Evolutionary conservation across 768 basidiomycete genomes (phyloP), one percentile per base, ranked within the genome.

Genomic region (Leccinellum rugosiceps): DNA sequence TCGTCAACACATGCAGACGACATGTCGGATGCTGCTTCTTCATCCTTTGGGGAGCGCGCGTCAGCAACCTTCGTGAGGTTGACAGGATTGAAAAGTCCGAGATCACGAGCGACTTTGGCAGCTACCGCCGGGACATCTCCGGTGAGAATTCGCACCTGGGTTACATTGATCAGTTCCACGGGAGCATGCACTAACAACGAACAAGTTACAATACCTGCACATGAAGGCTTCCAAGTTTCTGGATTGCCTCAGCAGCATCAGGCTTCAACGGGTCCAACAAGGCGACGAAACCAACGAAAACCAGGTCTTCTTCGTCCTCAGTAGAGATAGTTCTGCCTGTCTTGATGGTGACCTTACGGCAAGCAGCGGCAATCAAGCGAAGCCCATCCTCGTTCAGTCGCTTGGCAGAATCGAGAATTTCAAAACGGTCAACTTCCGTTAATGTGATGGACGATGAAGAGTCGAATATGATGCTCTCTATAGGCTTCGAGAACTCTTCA

Each of bases 31-130:
- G 46, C 67, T 25, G 60, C 67, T 55, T 71, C 70, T 53, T 67
- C 70, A 31, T 68, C 72, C 53, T 69, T 73, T 7, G 34, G 55
- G 10, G 54, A 55, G 25, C 48, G 52, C 32, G n/a, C 23, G 19
- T 47, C 43, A 4, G 50, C 17, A 2, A 19, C 26, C 28, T 58
- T 52, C 10, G 59, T 52, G 26, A 63, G 52, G 44, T 70, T 70
- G 52, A 61, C 4, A 28, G 62, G 19, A 31, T 58, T 55, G 50
- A 75, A 67, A 51, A 74, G 63, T 11, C 73, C 73, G 44, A 74
- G 68, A 44, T 74, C 73, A 35, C 72, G 74, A 11, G 73, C 74
- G 35, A 74, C 74, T 58, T 74, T 75, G 52, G 72, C 72, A 38
- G 73, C 73, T 4, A 75, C 71, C 3, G 73, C 68, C 19, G 74